Evolutionary conservation across 331 rosid genomes (phyloP).

Genomic region (Stylosanthes scabra): DNA sequence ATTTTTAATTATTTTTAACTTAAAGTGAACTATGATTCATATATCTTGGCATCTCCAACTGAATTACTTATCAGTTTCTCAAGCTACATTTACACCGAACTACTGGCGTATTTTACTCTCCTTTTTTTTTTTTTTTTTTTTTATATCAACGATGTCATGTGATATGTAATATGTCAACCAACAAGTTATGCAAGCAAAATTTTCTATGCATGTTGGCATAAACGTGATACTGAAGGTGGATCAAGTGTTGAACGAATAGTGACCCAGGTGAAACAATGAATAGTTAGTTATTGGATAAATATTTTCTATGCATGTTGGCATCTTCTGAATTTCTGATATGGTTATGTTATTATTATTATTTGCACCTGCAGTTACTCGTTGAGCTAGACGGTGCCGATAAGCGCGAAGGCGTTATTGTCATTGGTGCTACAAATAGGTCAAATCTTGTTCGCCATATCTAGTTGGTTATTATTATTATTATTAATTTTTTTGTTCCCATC

Average conservation of each 20-base stretch:
- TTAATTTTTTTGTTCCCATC: no score
- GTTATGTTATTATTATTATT: no score
- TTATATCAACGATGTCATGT: no score
- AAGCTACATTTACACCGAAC: no score
- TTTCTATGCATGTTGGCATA: no score
- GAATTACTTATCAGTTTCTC: background rate
- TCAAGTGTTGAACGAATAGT: conserved; percentile 78
- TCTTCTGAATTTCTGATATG: background rate
- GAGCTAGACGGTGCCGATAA: conserved; percentile 86
- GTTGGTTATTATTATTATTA: no score
- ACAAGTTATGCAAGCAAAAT: no score
- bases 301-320: background rate
- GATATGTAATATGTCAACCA: no score
- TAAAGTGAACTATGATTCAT: background rate
- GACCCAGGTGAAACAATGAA: conserved; percentile 64
- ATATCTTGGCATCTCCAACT: background rate
- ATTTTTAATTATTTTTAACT: background rate
- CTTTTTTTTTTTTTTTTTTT: no score
- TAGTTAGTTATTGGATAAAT: background rate
- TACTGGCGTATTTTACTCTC: no score
- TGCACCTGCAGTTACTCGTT: conserved; percentile 47
- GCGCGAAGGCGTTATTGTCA: conserved; percentile 87
- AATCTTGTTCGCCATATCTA: conserved; percentile 24
- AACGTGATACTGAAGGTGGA: conserved; percentile 86
- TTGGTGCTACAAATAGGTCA: conserved; percentile 96